These are phyloP conservation scores for Lagerstroemia speciosa DNA, from an alignment of 345 rosid species.

Conservation along the genomic window DNA sequence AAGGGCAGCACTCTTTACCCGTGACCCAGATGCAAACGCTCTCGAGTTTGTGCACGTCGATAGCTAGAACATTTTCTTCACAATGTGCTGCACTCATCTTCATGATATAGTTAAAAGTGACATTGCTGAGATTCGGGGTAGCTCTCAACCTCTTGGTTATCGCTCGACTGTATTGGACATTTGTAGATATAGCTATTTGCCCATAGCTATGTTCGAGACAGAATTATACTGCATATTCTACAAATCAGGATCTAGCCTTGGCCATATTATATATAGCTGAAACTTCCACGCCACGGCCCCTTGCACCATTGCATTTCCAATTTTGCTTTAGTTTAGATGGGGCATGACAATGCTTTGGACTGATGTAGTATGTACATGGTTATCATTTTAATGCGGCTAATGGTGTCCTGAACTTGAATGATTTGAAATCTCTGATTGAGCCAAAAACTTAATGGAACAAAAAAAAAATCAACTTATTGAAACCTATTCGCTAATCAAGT, in stretches of 20 bases:
- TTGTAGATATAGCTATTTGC: not conserved
- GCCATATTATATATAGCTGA: too few relatives aligned
- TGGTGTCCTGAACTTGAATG: too few relatives aligned
- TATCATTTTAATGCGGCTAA: too few relatives aligned
- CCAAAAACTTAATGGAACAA: too few relatives aligned
- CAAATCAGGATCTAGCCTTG: not conserved
- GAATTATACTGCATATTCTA: not conserved
- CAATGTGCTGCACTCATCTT: not conserved
- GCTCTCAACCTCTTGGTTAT: not conserved
- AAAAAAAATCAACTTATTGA: too few relatives aligned
- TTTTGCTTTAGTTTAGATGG: too few relatives aligned
- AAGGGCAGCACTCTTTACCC: constrained; percentile 79
- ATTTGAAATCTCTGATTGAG: too few relatives aligned
- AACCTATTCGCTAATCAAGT: too few relatives aligned
- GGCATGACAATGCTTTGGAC: too few relatives aligned
- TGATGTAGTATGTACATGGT: too few relatives aligned
- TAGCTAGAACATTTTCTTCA: not conserved
- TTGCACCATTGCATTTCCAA: too few relatives aligned
- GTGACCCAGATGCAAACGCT: constrained; percentile 96
- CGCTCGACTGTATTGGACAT: not conserved
- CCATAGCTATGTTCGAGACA: not conserved
- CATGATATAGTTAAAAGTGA: not conserved
- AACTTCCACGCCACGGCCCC: not conserved
- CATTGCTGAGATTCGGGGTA: not conserved
- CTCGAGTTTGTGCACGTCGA: constrained; percentile 77